Conservation (phyloP, 495 filamentous ascomycete genomes). For the Paragyromitra xinjiangensis region DNA sequence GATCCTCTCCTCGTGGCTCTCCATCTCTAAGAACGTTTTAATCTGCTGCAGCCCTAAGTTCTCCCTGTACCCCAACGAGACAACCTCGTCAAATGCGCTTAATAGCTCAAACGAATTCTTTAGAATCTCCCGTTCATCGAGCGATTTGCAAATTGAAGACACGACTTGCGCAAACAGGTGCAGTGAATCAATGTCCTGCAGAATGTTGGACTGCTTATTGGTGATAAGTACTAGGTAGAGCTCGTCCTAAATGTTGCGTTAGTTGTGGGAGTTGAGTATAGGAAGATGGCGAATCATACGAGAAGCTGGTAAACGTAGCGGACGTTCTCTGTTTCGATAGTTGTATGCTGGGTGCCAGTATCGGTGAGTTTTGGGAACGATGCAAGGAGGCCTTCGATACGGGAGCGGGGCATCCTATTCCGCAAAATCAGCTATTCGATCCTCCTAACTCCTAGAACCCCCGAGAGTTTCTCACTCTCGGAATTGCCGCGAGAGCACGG, state of each 20-base stretch:
- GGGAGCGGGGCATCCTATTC: conserved; percentile 78
- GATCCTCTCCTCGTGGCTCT: conserved; percentile 97
- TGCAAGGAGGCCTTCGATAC: conserved; percentile 94
- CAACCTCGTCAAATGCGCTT: conserved; percentile 94
- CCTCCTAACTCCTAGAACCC: not conserved
- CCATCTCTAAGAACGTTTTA: conserved; percentile 99
- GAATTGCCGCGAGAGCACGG: conserved; percentile 95
- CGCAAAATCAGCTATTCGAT: conserved; percentile 24
- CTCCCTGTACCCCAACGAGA: conserved; percentile 93
- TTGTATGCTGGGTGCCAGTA: conserved; percentile 94
- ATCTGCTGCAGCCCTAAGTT: conserved; percentile 94
- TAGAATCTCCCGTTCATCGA: conserved; percentile 93
- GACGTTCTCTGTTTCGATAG: conserved; percentile 98
- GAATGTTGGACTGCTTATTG: conserved; percentile 98
- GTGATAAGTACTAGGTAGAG: conserved; percentile 99
- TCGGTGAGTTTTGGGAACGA: conserved; percentile 97
- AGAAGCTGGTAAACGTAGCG: conserved; percentile 99
- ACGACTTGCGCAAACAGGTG: conserved; percentile 98
- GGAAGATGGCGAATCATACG: conserved; percentile 33
- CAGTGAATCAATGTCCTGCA: conserved; percentile 97
- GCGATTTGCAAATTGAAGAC: conserved; percentile 90
- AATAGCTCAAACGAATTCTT: conserved; percentile 95
- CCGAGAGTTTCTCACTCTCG: conserved; percentile 66
- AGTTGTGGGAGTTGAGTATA: conserved; percentile 8
- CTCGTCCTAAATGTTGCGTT: conserved; percentile 71